Base-by-base conservation (phyloP, 768 basidiomycete genomes). In the Tubosaeta sp. region DNA sequence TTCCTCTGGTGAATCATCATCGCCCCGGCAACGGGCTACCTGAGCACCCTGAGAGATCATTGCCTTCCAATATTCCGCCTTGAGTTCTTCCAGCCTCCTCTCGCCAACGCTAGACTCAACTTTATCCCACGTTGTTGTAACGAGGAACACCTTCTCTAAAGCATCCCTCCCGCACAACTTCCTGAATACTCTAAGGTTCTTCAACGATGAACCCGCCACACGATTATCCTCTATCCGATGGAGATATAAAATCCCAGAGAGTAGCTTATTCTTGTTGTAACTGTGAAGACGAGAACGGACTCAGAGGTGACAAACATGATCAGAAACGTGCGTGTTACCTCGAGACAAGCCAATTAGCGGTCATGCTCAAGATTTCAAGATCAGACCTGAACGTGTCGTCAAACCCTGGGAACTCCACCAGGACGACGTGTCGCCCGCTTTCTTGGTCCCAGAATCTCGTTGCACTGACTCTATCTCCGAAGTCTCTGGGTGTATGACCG, bases 91-190 rank as follows among this genome's bases (percentile, higher is more conserved):
- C 10, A 59, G n/a, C 54, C 60, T 61, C 37, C 42, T 43, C 26
- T 54, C 33, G 4, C 68, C 72, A 5, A 59, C 53, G 0, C 29
- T 39, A 4, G n/a, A 29, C 0, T 58, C 58, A 14, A 69, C 56
- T 33, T 62, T 60, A 54, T 69, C 69, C 73, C 73, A 75, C 66
- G 71, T 73, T 10, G 74, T 73, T 1, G 74, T 72, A 12, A 62
- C 61, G 13, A 74, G 55, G 12, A 67, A 48, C 3, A 73, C 41
- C 11, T 69, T 68, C 0, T 53, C 52, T n/a, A n/a, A n/a, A n/a
- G 71, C 47, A 55, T 59, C 43, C 53, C 47, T 13, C 51, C 69
- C 66, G 14, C 68, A 69, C 17, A 68, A n/a, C 27, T 57, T 37
- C 34, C 38, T 41, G 45, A 76, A 74, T 60, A 73, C 59, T 6